phyloP scores from a whole-genome alignment of 345 rosid species.

The Lepidium africanum region DNA sequence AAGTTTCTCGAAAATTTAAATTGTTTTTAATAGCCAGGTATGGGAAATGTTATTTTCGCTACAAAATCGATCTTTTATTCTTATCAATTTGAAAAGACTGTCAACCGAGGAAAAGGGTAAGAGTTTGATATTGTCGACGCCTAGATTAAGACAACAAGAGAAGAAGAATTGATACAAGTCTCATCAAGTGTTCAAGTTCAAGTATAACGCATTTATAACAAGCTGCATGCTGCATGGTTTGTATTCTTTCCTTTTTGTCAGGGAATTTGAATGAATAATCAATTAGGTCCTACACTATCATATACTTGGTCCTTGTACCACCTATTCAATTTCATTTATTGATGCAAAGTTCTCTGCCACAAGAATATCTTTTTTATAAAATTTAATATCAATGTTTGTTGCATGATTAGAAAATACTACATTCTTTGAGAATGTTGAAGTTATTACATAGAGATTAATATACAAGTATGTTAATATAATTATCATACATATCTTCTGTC shows the following conservation, averaged over 20 bases:
- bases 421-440: background rate
- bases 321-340: background rate
- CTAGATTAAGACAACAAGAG: slow-evolving; percentile 17
- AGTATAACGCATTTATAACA: slow-evolving; percentile 24
- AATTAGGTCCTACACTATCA: slow-evolving; percentile 24
- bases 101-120: slow-evolving; percentile 8
- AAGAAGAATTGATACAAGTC: slow-evolving; percentile 2
- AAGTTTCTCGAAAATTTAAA: background rate
- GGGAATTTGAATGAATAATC: slow-evolving; percentile 11
- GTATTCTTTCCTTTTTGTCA: slow-evolving; percentile 22
- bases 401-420: background rate
- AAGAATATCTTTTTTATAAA: background rate
- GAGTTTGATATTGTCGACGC: background rate
- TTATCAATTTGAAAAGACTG: background rate
- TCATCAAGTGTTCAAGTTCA: slow-evolving; percentile 9
- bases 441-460: background rate
- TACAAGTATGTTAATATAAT: too few relatives aligned
- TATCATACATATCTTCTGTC: too few relatives aligned
- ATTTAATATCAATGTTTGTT: background rate
- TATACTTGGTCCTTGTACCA: slow-evolving; percentile 26
- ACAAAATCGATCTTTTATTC: background rate
- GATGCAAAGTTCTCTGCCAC: slow-evolving; percentile 15
- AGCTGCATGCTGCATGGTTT: slow-evolving; percentile 24
- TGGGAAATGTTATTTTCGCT: background rate
- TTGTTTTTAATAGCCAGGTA: background rate